Base-by-base conservation (phyloP, 495 filamentous ascomycete genomes). In the Penicillium atrosanguineum region DNA sequence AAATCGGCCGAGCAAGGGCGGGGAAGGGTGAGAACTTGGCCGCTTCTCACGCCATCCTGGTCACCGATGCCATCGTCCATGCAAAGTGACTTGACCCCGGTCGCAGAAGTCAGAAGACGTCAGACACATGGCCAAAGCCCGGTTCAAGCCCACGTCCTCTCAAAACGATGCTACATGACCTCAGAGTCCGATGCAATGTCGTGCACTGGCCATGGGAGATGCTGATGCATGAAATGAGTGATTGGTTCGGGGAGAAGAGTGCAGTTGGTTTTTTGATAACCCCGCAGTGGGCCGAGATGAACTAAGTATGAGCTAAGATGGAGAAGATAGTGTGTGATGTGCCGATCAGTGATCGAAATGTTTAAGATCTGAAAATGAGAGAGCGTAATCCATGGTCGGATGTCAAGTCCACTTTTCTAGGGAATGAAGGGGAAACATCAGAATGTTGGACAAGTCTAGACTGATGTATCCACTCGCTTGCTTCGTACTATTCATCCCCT, bases 161-260 rank as follows among this genome's bases (percentile, higher is more conserved):
- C 3, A 5, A 16, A 40, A 8, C 19, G 51, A 28, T 47, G 36
- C 37, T 25, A 7, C 36, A 53, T 53, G 51, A 47, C 51, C 50
- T 50, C 49, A 44, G 44, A 7, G 6, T 9, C 18, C 18, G 23
- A 41, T 11, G 25, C 38, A 18, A 50, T 36, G 28, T 9, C 39
- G 18, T 51, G 47, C 47, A 28, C 23, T 42, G 45, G 45, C 31
- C 31, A 12, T 34, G 4, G 12, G 31, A 12, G 31, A 34, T 34
- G 31, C 31, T 34, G 31, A 34, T 34, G 31, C 31, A 40, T n/a
- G 6, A 11, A 1, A 14, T 5, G 12, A 39, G 20, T 29, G 46
- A 44, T 52, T 44, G 18, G 42, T 19, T 44, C 42, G 5, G 20
- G 42, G 6, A 7, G 12, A 26, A 19, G 8, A 44, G 19, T 6